A percentile compares a stretch with the other conserved stretches of the same genome.
These are phyloP conservation scores for Fusarium phyllophilum DNA, from an alignment of 2,329 filamentous ascomycete species.

Conservation along the genomic window DNA sequence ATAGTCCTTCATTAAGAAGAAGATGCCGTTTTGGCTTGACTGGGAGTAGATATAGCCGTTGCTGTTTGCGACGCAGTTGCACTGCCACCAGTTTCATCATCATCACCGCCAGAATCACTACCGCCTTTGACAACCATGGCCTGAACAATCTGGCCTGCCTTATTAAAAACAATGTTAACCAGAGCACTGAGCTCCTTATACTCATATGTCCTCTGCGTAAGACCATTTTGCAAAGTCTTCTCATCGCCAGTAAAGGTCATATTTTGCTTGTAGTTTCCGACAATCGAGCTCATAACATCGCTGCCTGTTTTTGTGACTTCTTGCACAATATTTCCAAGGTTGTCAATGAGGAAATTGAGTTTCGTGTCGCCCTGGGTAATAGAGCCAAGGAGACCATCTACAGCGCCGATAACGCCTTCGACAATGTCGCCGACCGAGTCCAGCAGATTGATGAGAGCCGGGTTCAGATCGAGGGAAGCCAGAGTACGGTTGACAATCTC, in stretches of 20 bases:
- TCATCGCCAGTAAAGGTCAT: slow-evolving; percentile 27
- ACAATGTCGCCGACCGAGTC: slow-evolving; percentile 23
- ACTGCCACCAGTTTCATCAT: neutral
- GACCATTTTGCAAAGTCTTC: slow-evolving; percentile 11
- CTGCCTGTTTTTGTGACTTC: slow-evolving; percentile 13
- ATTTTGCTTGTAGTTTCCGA: slow-evolving; percentile 25
- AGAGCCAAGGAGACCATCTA: slow-evolving; percentile 18
- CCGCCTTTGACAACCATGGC: slow-evolving; percentile 19
- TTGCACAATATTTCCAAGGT: slow-evolving; percentile 25
- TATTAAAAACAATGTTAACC: slow-evolving; percentile 26
- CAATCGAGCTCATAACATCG: slow-evolving; percentile 18
- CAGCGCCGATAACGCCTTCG: slow-evolving; percentile 10
- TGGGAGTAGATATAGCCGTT: neutral
- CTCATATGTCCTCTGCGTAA: slow-evolving; percentile 17
- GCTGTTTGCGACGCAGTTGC: slow-evolving; percentile 2
- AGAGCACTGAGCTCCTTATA: slow-evolving; percentile 17
- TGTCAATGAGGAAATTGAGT: slow-evolving; percentile 23
- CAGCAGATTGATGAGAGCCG: slow-evolving; percentile 15
- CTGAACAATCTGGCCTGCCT: slow-evolving; percentile 23
- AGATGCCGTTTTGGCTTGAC: neutral
- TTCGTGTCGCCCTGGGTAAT: slow-evolving; percentile 26
- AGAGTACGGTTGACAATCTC: slow-evolving; percentile 26
- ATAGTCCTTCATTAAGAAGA: neutral
- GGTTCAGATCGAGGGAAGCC: slow-evolving; percentile 21
- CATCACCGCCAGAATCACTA: neutral